Evolutionary conservation across 306 rosid genomes (phyloP).

Genomic region (Amphicarpaea edgeworthii): DNA sequence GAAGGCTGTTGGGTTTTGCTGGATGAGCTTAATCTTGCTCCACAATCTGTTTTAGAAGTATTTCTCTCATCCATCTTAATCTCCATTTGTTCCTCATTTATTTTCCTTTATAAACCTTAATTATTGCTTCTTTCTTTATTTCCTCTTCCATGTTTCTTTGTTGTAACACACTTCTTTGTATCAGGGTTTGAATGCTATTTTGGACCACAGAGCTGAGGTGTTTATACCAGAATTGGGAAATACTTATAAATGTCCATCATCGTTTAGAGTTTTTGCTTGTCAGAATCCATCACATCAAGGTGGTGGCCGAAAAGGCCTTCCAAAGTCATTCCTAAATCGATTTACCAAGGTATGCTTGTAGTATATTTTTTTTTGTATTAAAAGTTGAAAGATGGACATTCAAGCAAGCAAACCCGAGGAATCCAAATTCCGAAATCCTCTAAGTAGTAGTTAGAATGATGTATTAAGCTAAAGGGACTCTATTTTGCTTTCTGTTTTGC

Average conservation of each 20-base stretch:
- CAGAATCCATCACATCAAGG: conserved; percentile 97
- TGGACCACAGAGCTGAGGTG: conserved; percentile 98
- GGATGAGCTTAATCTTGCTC: conserved; percentile 98
- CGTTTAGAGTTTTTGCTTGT: conserved; percentile 96
- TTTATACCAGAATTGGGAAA: conserved; percentile 88
- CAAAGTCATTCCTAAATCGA: conserved; percentile 90
- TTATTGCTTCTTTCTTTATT: not conserved
- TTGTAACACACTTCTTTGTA: conserved; percentile 34
- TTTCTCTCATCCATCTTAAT: conserved; percentile 27
- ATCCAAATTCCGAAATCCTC: not conserved
- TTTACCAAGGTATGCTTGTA: conserved; percentile 78
- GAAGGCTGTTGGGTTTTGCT: conserved; percentile 98
- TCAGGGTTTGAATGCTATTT: conserved; percentile 95
- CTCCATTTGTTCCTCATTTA: not conserved
- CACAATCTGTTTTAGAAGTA: conserved; percentile 95
- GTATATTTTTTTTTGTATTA: not conserved
- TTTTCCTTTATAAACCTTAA: not conserved
- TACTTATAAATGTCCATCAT: conserved; percentile 83
- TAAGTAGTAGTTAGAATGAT: not conserved
- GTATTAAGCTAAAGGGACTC: conserved; percentile 1
- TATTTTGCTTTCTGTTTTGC: not conserved
- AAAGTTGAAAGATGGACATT: not conserved
- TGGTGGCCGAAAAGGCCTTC: conserved; percentile 96
- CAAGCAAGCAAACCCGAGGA: not conserved
- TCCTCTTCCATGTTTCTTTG: not conserved